Conservation (phyloP, 768 basidiomycete species). For the Phlebiopsis flavidoalba region DNA sequence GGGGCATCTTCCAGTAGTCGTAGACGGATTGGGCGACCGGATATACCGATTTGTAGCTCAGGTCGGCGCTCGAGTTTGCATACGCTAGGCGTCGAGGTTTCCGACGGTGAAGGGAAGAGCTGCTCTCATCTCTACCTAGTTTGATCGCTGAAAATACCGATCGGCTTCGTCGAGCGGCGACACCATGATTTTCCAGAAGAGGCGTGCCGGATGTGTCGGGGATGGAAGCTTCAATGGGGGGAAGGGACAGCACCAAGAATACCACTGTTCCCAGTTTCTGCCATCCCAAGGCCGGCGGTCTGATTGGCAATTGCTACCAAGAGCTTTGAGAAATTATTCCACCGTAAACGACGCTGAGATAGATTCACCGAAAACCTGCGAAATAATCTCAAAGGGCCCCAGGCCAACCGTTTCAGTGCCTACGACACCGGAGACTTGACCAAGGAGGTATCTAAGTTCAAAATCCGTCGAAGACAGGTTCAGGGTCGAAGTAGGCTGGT, state of each 20-base stretch:
- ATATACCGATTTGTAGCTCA: conserved; percentile 37
- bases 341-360: not conserved
- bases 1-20: conserved; percentile 57
- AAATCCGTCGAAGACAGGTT: conserved; percentile 32
- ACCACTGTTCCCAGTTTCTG: conserved; percentile 45
- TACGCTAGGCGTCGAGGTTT: conserved; percentile 35
- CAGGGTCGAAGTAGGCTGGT: conserved; percentile 28
- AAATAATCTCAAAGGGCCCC: conserved; percentile 38
- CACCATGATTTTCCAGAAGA: conserved; percentile 41
- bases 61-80: conserved; percentile 25
- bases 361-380: conserved; percentile 44
- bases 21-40: conserved; percentile 22
- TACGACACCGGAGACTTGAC: conserved; percentile 42
- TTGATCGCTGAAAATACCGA: conserved; percentile 42
- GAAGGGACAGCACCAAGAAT: conserved; percentile 52
- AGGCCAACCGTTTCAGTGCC: conserved; percentile 42
- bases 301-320: conserved; percentile 39
- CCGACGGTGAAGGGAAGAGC: conserved; percentile 50
- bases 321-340: not conserved
- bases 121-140: conserved; percentile 32
- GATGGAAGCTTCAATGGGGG: conserved; percentile 40
- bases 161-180: conserved; percentile 22
- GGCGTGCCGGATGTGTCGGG: conserved; percentile 36
- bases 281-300: conserved; percentile 39
- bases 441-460: conserved; percentile 43